Percentiles rank a stretch among this genome's conserved stretches.
Evolutionary conservation across 129 eudicot genomes (phyloP).

Genomic region (Dittrichia graveolens): DNA sequence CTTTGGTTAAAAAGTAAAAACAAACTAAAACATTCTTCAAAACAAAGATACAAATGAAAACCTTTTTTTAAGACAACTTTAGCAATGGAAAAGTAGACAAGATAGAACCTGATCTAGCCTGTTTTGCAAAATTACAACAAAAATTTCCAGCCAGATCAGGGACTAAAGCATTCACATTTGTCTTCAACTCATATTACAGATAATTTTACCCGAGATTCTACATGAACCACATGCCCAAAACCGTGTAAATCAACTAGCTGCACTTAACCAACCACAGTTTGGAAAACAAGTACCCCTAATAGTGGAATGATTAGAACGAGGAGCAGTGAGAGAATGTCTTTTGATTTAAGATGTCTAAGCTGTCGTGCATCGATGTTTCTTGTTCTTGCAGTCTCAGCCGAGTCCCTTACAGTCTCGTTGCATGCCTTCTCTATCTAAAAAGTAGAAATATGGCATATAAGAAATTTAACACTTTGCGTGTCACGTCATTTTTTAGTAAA

Average conservation of each 20-base stretch:
- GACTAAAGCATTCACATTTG: slow-evolving; percentile 1
- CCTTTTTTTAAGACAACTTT: background rate
- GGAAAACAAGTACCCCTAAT: slow-evolving; percentile 35
- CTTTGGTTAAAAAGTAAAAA: too few relatives aligned
- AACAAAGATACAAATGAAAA: slow-evolving; percentile 5
- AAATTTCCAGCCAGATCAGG: slow-evolving; percentile 26
- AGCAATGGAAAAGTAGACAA: background rate
- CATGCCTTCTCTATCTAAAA: slow-evolving; percentile 38
- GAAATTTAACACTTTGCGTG: slow-evolving; percentile 10
- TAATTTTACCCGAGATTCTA: background rate
- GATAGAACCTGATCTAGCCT: slow-evolving; percentile 23
- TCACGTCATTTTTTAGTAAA: background rate
- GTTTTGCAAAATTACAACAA: slow-evolving; percentile 24
- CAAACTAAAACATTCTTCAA: too few relatives aligned
- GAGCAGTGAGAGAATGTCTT: slow-evolving; percentile 35
- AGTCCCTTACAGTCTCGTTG: slow-evolving; percentile 18
- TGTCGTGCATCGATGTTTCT: slow-evolving; percentile 71
- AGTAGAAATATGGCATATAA: slow-evolving; percentile 5
- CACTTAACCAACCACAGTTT: slow-evolving; percentile 28
- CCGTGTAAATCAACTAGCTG: slow-evolving; percentile 2
- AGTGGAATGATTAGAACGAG: slow-evolving; percentile 44
- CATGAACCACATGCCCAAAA: slow-evolving; percentile 17
- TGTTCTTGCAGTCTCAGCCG: slow-evolving; percentile 25
- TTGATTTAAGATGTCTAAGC: slow-evolving; percentile 57
- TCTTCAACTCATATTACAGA: slow-evolving; percentile 17